Evolutionary conservation across 306 rosid species (phyloP).

Genomic region (Cicer bijugum): DNA sequence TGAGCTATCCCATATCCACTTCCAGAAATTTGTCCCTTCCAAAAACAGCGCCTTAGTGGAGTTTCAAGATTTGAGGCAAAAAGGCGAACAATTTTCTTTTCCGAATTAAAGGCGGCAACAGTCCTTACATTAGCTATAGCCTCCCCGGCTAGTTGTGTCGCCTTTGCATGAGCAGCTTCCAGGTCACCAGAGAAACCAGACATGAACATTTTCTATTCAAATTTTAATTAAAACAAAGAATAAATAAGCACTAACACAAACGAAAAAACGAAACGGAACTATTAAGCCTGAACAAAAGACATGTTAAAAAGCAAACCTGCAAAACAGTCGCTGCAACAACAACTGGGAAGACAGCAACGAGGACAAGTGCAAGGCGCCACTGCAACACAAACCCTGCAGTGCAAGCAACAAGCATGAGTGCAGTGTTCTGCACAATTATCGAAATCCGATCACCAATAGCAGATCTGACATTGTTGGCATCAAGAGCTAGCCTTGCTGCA

Average conservation of each 20-base stretch:
- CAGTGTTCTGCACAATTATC: conserved; percentile 90
- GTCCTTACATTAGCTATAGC: conserved; percentile 95
- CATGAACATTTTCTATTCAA: conserved; percentile 89
- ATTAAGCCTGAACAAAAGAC: conserved; percentile 11
- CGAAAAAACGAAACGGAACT: not conserved
- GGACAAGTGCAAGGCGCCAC: conserved; percentile 97
- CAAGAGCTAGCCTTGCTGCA: conserved; percentile 84
- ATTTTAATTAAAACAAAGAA: conserved; percentile 4
- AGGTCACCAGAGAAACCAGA: conserved; percentile 93
- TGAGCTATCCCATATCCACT: conserved; percentile 90
- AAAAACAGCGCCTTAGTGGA: conserved; percentile 82
- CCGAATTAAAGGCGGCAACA: conserved; percentile 89
- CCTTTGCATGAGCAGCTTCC: conserved; percentile 84
- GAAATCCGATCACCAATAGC: conserved; percentile 94
- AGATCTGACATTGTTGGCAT: conserved; percentile 93
- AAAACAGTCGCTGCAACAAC: conserved; percentile 96
- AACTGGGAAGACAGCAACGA: conserved; percentile 90
- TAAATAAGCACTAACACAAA: not conserved
- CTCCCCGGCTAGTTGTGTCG: conserved; percentile 93
- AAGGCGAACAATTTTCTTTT: conserved; percentile 76
- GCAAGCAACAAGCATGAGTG: conserved; percentile 90
- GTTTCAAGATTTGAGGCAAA: conserved; percentile 73
- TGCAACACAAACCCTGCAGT: conserved; percentile 94
- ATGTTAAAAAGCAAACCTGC: conserved; percentile 61
- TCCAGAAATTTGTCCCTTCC: conserved; percentile 97